Evolutionary conservation across 805 yeast species (phyloP), one percentile per base, ranked within the genome.

Genomic region (Jamesozyma hellenica): DNA sequence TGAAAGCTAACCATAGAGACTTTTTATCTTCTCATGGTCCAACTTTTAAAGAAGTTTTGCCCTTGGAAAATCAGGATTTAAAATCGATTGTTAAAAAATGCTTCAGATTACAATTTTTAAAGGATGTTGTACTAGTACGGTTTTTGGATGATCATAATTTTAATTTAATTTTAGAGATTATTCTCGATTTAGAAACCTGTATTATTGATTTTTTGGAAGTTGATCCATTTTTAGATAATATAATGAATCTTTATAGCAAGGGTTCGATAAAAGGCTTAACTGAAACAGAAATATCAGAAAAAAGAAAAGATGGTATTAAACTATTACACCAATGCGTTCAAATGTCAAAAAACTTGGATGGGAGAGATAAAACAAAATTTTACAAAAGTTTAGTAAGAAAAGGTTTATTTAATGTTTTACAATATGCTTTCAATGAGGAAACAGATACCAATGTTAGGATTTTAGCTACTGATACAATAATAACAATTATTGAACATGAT

Each of bases 61-160:
- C 87, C 1, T 65, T 80, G 11, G 63, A 70, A 2, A 71, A 77
- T 49, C 61, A 63, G 2, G 63, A 65, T 2, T 66, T 77, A 13
- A 67, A 71, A 43, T 57, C 63, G 5, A 69, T 82, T 37, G 80
- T 88, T 42, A 77, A 79, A 41, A 76, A 77, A 51, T 87, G 92
- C 30, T 85, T 79, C 56, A 70, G 84, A 42, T 65, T 87, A 40
- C 88, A 82, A 52, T 85, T 83, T 56, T 64, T 92, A 36, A 82
- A 82, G 56, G 96, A 90, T 58, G 94, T 85, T 15, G 94, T 84
- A 1, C 62, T 90, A 21, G 88, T 92, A 3, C 67, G 95, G 38
- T 64, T 80, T 32, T 57, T 90, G 35, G 97, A 90, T 56, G 97
- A 90, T 55, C 74, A 79, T 33, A 73, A 87, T 4, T 76, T 79